Base-by-base conservation (phyloP, 108 stramenopile genomes). In the Bacterosira constricta region DNA sequence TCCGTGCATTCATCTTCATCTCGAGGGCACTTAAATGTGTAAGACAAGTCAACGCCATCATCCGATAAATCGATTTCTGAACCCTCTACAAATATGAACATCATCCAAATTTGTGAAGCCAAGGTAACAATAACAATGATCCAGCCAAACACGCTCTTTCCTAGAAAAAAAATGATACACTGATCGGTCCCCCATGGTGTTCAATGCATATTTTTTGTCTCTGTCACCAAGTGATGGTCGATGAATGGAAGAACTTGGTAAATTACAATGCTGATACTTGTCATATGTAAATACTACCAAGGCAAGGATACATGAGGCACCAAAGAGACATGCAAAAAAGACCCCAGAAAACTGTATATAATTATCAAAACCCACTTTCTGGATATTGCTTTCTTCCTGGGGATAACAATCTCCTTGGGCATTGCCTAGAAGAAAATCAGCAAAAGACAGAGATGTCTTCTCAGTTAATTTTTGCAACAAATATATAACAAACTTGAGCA, bases 1-100 rank as follows among this genome's bases (percentile, higher is more conserved):
- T 30, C 17, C 18, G 12, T 17, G 41, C 63, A 46, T 13, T 11
- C 31, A 15, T 18, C 26, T 8, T 30, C 30, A 50, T 64, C 45
- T 26, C 46, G 23, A 3, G 63, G 45, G 23, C 63, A 64, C 18
- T 44, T 39, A 42, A 42, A 64, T 17, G 47, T 27, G 41, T 64
- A 64, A 5, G 30, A 3, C 26, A 29, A 49, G 9, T 49, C 63
- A 49, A 45, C 44, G 17, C 20, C 20, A 18, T 45, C 44, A 45
- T 45, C 44, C n/a, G 6, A 7, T 18, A 64, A 17, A 49, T 64
- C 63, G 1, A 46, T 34, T 31, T 49, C 44, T 15, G 46, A 13
- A 18, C 29, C 47, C 11, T 30, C 30, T 21, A 64, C 63, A 64
- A 64, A 64, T 11, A 64, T 5, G 3, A 12, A 29, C 6, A 64